Evolutionary conservation across 192 early-diverging fungal species (phyloP).

Genomic region (Podila clonocystis): DNA sequence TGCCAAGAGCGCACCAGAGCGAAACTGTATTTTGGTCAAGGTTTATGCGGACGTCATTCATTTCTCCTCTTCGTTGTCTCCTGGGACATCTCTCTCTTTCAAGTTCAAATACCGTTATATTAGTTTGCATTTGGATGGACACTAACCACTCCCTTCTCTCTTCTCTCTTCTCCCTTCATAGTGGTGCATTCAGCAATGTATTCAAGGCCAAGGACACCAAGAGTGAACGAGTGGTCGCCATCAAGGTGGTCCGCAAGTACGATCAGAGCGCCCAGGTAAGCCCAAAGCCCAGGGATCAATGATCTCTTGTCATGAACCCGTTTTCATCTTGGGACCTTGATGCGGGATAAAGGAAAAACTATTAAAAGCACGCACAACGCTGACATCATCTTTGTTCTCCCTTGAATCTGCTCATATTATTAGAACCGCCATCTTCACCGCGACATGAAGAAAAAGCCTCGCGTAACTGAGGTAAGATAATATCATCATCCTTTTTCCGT

Average conservation of each 20-base stretch:
- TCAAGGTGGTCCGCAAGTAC: constrained; percentile 81
- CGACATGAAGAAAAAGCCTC: constrained; percentile 50
- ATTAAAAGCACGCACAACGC: constrained; percentile 1
- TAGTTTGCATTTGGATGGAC: neutral
- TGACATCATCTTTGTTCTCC: neutral
- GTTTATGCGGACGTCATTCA: neutral
- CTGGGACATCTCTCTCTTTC: neutral
- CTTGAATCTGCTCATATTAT: neutral
- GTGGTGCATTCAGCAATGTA: constrained; percentile 86
- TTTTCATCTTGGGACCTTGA: neutral
- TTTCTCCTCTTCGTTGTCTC: neutral
- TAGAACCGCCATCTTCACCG: constrained; percentile 47
- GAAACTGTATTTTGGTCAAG: neutral
- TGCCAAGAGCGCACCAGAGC: no score
- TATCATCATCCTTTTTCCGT: neutral
- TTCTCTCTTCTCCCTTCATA: constrained; percentile 30
- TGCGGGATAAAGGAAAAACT: neutral
- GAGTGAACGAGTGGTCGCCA: constrained; percentile 74
- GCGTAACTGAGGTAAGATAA: constrained; percentile 45
- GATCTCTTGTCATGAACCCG: no score
- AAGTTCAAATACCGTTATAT: neutral
- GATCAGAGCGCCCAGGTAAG: constrained; percentile 66
- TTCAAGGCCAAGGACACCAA: constrained; percentile 71
- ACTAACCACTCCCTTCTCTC: neutral
- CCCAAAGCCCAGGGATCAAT: neutral